Base-by-base conservation (phyloP, 202 grass and related monocot genomes). In the Setaria italica region DNA sequence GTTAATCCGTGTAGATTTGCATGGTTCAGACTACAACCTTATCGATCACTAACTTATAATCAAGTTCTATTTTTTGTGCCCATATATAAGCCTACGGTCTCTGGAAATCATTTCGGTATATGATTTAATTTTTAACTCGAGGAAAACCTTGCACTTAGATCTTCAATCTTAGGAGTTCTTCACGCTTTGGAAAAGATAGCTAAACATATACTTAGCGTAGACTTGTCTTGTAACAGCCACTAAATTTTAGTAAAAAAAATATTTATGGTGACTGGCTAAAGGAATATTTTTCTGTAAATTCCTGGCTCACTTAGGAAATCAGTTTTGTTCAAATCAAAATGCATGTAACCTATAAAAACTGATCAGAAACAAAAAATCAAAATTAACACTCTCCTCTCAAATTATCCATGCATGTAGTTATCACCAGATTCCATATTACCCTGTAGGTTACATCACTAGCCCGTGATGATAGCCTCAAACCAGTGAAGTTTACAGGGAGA, bases 1-100 rank as follows among this genome's bases (percentile, higher is more conserved):
- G 42, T 75, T 87, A 74, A 87, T 83, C 41, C 66, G 6, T 3
- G 9, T 74, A 59, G 4, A 68, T 20, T 78, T 78, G 42, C 42
- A 82, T 86, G 7, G 20, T 74, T n/a, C 19, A 43, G 30, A 47
- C 43, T 68, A 60, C 29, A 33, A 51, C 67, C 57, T 59, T 74
- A 74, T 83, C 25, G 25, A 25, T 25, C 67, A 79, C 29, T 64
- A 82, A 32, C 19, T 76, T 42, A 32, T 70, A 64, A 65, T 19
- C 35, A 45, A 11, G 21, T 14, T 58, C 1, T 6, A 20, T 54
- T 9, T 62, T 50, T 43, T 42, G 15, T 53, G 14, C 8, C 14
- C 41, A n/a, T 39, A 34, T 50, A 82, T 62, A 67, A 87, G 17
- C 5, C 7, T 34, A 33, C 7, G 42, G 9, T 11, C 49, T 46